Conservation (phyloP, 2,329 filamentous ascomycete genomes). For the Cytospora paraplurivora region DNA sequence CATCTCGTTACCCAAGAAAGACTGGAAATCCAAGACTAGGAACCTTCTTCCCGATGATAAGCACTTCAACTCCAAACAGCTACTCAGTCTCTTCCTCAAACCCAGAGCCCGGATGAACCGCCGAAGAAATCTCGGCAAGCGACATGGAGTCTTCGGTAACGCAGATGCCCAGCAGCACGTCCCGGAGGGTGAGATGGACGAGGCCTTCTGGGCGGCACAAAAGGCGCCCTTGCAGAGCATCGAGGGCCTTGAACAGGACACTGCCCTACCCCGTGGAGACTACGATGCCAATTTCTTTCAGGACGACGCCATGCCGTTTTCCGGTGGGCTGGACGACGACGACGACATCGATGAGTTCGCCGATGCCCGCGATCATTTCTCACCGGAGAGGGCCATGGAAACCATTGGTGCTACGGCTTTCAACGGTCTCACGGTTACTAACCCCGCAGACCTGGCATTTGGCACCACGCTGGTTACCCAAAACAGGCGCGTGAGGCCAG, state of each 20-base stretch:
- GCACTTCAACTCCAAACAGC: slow-evolving; percentile 92
- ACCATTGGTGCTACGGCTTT: slow-evolving; percentile 49
- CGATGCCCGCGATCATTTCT: slow-evolving; percentile 78
- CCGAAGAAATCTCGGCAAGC: slow-evolving; percentile 57
- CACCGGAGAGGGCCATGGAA: slow-evolving; percentile 60
- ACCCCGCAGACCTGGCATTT: slow-evolving; percentile 53
- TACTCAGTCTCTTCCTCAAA: slow-evolving; percentile 90
- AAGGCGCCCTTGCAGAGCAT: slow-evolving; percentile 53
- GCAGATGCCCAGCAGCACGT: slow-evolving; percentile 49
- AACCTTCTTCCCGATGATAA: slow-evolving; percentile 97
- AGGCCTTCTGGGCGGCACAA: slow-evolving; percentile 89
- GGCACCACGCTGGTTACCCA: slow-evolving; percentile 69
- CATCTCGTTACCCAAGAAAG: slow-evolving; percentile 87
- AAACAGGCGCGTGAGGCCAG: slow-evolving; percentile 62
- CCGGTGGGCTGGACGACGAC: slow-evolving; percentile 69
- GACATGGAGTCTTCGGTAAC: slow-evolving; percentile 47
- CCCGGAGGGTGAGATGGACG: slow-evolving; percentile 80
- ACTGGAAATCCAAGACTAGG: slow-evolving; percentile 91
- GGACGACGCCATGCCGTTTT: slow-evolving; percentile 75
- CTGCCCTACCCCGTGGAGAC: slow-evolving; percentile 66
- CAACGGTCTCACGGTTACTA: slow-evolving; percentile 48
- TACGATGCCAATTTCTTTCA: slow-evolving; percentile 99
- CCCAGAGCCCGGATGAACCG: slow-evolving; percentile 83
- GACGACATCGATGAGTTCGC: slow-evolving; percentile 69
- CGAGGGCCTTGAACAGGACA: slow-evolving; percentile 51